phyloP scores from a whole-genome alignment of 2,329 filamentous ascomycete species.

The Cordyceps tenuipes region DNA sequence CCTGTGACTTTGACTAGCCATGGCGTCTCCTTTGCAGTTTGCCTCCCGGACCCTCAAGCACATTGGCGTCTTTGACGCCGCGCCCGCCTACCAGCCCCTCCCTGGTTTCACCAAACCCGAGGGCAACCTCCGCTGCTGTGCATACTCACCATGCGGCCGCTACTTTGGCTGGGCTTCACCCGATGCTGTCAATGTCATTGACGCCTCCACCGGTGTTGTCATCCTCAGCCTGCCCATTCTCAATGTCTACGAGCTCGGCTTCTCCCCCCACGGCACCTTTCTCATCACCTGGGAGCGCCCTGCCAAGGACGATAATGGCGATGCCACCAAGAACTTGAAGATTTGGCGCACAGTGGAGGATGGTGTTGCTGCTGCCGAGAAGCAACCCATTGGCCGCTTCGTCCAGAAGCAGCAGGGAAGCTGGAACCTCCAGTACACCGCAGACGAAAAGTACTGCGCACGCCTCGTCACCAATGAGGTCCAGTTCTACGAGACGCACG shows the following conservation, averaged over 20 bases:
- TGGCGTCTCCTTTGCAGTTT: constrained; percentile 90
- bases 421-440: constrained; percentile 96
- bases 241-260: constrained; percentile 89
- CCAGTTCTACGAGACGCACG: constrained; percentile 87
- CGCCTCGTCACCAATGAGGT: constrained; percentile 94
- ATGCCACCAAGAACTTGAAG: constrained; percentile 93
- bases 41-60: constrained; percentile 95
- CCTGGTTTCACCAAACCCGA: constrained; percentile 79
- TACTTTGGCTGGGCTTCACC: constrained; percentile 93
- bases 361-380: constrained; percentile 49
- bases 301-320: constrained; percentile 83
- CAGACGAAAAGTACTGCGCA: constrained; percentile 88
- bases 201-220: constrained; percentile 66
- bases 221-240: constrained; percentile 67
- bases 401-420: constrained; percentile 93
- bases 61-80: constrained; percentile 88
- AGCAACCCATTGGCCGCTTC: constrained; percentile 74
- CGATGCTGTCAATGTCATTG: constrained; percentile 77
- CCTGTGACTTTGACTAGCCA: constrained; percentile 88
- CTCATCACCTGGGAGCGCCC: constrained; percentile 96
- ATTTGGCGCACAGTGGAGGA: constrained; percentile 83
- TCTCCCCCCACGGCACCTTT: constrained; percentile 86
- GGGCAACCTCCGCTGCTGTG: constrained; percentile 89
- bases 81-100: constrained; percentile 77
- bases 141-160: constrained; percentile 90